A percentile compares a stretch with the other conserved stretches of the same genome.
Conservation (phyloP, 257 asterid genomes). For the Cynanchum wilfordii region DNA sequence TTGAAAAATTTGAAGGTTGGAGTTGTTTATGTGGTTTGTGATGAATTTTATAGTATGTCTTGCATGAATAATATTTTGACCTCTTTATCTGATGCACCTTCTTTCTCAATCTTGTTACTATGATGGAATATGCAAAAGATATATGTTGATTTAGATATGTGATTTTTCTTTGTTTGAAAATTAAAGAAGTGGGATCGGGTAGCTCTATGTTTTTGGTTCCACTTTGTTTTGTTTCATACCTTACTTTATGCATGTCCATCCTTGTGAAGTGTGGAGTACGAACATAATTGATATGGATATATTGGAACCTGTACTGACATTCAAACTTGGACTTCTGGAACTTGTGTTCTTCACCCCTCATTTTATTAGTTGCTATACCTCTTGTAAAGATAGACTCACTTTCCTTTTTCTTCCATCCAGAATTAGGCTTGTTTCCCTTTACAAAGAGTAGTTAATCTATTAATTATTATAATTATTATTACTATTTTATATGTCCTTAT, state of each 20-base stretch:
- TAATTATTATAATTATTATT: no score
- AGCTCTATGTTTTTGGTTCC: not conserved
- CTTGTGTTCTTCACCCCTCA: not conserved
- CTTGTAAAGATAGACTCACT: no score
- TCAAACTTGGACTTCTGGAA: not conserved
- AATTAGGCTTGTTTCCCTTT: no score
- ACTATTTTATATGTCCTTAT: no score
- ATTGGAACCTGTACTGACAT: not conserved
- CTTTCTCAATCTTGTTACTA: not conserved
- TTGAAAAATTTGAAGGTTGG: not conserved
- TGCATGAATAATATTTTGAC: not conserved
- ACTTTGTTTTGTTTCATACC: not conserved
- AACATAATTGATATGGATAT: not conserved
- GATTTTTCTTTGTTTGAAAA: not conserved
- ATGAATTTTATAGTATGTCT: not conserved
- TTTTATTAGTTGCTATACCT: not conserved
- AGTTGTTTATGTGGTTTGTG: not conserved
- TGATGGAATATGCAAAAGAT: not conserved
- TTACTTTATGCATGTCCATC: not conserved
- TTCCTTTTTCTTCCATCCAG: not conserved
- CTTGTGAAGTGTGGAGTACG: not conserved
- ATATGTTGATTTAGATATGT: not conserved
- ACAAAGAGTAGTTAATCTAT: no score
- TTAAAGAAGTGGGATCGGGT: not conserved
- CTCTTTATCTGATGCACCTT: not conserved